These are phyloP conservation scores for Hortiboletus campestris DNA, from an alignment of 768 basidiomycete species.

Conservation along the genomic window DNA sequence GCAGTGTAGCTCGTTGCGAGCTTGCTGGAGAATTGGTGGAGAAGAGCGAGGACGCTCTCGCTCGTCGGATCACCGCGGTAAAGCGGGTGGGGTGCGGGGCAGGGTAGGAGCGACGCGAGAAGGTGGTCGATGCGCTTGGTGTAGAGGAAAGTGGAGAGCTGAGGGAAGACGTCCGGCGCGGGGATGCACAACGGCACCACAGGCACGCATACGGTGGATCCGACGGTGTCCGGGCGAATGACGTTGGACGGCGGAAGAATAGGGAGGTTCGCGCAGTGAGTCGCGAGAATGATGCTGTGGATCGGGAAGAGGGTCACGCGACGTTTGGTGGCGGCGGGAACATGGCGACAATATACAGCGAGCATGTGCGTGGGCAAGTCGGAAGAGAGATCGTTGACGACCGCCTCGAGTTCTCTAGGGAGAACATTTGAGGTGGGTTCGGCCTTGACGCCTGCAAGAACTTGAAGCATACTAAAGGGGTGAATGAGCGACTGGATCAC, in stretches of 20 bases:
- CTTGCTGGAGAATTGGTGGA: slow-evolving; percentile 17
- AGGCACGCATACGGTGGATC: slow-evolving; percentile 42
- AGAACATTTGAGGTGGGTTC: slow-evolving; percentile 20
- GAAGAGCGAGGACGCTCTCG: slow-evolving; percentile 6
- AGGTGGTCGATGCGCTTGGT: slow-evolving; percentile 58
- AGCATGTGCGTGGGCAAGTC: slow-evolving; percentile 35
- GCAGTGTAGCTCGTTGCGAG: slow-evolving; percentile 16
- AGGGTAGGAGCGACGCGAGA: slow-evolving; percentile 61
- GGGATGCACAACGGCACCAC: slow-evolving; percentile 71
- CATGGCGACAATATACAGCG: slow-evolving; percentile 27
- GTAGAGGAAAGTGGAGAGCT: slow-evolving; percentile 68
- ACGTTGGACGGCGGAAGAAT: slow-evolving; percentile 18
- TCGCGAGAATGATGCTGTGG: slow-evolving; percentile 37
- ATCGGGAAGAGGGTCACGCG: slow-evolving; percentile 36
- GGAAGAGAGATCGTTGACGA: slow-evolving; percentile 30
- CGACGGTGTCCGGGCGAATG: slow-evolving; percentile 6
- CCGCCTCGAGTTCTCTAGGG: slow-evolving; percentile 27
- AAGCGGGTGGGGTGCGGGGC: slow-evolving; percentile 25
- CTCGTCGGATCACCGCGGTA: slow-evolving; percentile 25
- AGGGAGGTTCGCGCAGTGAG: slow-evolving; percentile 31
- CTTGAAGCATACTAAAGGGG: slow-evolving; percentile 28
- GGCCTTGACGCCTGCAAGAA: slow-evolving; percentile 29
- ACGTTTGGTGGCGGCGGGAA: slow-evolving; percentile 24
- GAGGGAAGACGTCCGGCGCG: slow-evolving; percentile 63
- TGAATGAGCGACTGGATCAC: slow-evolving; percentile 5